phyloP scores from a whole-genome alignment of 1,284 basidiomycete species.

The Termitomyces sp. region DNA sequence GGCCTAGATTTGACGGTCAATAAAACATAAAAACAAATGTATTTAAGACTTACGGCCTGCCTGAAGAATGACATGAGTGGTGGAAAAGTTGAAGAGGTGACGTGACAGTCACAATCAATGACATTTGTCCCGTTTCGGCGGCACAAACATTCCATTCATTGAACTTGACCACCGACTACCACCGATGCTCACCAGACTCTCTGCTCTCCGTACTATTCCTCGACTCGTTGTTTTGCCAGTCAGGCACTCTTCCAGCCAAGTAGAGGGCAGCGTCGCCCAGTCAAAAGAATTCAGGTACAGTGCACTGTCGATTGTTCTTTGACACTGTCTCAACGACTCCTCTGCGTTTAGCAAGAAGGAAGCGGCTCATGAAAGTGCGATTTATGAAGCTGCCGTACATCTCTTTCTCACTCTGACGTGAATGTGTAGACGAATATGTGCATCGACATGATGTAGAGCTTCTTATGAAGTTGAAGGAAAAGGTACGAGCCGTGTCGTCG shows the following conservation, averaged over 20 bases:
- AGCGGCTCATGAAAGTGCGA: slow-evolving; percentile 65
- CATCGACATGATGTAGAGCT: slow-evolving; percentile 49
- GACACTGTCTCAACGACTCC: slow-evolving; percentile 16
- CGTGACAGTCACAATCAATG: slow-evolving; percentile 25
- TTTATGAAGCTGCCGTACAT: neutral
- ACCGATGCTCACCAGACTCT: slow-evolving; percentile 45
- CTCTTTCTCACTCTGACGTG: neutral
- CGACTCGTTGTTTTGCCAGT: slow-evolving; percentile 31
- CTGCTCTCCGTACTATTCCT: slow-evolving; percentile 43
- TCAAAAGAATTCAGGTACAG: slow-evolving; percentile 50
- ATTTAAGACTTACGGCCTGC: slow-evolving; percentile 45
- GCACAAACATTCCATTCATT: neutral
- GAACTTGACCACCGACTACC: slow-evolving; percentile 13
- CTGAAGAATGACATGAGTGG: slow-evolving; percentile 59
- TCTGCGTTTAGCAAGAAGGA: slow-evolving; percentile 57
- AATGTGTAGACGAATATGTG: slow-evolving; percentile 48
- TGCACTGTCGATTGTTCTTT: slow-evolving; percentile 18
- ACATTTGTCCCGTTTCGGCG: slow-evolving; percentile 4
- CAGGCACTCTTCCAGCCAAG: slow-evolving; percentile 37
- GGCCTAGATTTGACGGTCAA: slow-evolving; percentile 23
- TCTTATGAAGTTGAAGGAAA: slow-evolving; percentile 47
- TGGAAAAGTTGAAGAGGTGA: slow-evolving; percentile 37
- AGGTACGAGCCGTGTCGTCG: slow-evolving; percentile 37
- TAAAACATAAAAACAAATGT: slow-evolving; percentile 1
- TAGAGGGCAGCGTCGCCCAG: slow-evolving; percentile 53